A percentile compares a stretch with the other conserved stretches of the same genome.
Evolutionary conservation across 257 asterid genomes (phyloP).

Genomic region (Solanum bulbocastanum): DNA sequence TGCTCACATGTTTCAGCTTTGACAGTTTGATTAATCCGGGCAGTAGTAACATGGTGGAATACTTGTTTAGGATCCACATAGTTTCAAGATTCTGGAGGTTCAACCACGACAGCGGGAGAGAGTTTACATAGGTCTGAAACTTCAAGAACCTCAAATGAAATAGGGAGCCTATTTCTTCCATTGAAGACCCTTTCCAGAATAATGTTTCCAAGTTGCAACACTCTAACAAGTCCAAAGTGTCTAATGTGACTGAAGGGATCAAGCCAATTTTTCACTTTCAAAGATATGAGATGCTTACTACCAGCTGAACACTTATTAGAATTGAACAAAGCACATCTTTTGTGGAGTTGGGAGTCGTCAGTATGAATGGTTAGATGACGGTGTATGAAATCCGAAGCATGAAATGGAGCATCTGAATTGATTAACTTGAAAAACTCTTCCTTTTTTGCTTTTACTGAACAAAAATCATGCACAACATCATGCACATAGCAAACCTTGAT

Average conservation of each 20-base stretch:
- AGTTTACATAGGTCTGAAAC: background rate
- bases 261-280: background rate
- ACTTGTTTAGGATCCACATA: background rate
- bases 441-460: constrained; percentile 9
- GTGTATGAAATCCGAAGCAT: background rate
- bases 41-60: background rate
- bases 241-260: background rate
- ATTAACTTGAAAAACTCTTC: background rate
- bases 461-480: constrained; percentile 12
- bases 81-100: background rate
- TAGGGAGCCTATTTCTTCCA: background rate
- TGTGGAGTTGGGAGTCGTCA: background rate
- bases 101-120: background rate
- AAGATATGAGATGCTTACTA: background rate
- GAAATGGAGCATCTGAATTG: background rate
- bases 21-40: background rate
- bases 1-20: background rate
- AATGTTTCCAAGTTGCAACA: constrained; percentile 1
- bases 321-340: background rate
- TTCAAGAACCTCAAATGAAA: background rate
- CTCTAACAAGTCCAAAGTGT: constrained; percentile 5
- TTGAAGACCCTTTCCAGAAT: background rate
- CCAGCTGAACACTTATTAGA: background rate
- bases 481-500: constrained; percentile 7
- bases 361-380: background rate